Evolutionary conservation across 352 stramenopile species (phyloP).

Genomic region (Phytophthora pistaciae): DNA sequence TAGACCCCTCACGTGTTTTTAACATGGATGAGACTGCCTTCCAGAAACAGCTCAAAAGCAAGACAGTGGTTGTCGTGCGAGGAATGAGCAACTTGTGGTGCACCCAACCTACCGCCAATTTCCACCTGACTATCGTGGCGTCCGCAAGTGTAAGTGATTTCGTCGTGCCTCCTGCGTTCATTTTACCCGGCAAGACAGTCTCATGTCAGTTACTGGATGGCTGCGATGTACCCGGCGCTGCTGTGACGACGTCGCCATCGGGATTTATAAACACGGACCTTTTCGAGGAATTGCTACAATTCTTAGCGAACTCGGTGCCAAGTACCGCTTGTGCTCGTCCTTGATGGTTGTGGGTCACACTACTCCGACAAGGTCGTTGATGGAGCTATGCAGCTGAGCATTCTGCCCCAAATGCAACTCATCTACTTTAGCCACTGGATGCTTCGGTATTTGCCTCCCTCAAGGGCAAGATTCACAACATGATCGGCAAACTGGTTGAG

Average conservation of each 20-base stretch:
- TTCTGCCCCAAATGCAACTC: slow-evolving; percentile 25
- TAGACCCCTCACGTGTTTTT: neutral
- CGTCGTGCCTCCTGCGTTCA: neutral
- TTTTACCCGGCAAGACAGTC: neutral
- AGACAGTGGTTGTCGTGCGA: neutral
- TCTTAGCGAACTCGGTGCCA: slow-evolving; percentile 9
- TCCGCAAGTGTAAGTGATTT: neutral
- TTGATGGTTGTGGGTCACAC: slow-evolving; percentile 27
- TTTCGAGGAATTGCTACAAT: slow-evolving; percentile 17
- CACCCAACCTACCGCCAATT: neutral
- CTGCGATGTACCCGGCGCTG: neutral
- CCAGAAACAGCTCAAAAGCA: neutral
- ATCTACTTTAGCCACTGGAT: slow-evolving; percentile 34
- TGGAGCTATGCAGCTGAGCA: neutral
- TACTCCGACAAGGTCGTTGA: slow-evolving; percentile 15
- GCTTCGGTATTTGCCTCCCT: neutral
- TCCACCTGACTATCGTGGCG: neutral
- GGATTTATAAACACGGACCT: slow-evolving; percentile 5
- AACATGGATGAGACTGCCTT: neutral
- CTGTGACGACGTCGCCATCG: neutral
- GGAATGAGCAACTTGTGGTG: neutral
- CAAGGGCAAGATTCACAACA: neutral
- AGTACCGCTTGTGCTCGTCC: slow-evolving; percentile 6
- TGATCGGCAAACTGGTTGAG: slow-evolving; percentile 23
- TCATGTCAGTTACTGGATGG: neutral